phyloP scores from a whole-genome alignment of 2,329 filamentous ascomycete species.

The Colletotrichum higginsianum region DNA sequence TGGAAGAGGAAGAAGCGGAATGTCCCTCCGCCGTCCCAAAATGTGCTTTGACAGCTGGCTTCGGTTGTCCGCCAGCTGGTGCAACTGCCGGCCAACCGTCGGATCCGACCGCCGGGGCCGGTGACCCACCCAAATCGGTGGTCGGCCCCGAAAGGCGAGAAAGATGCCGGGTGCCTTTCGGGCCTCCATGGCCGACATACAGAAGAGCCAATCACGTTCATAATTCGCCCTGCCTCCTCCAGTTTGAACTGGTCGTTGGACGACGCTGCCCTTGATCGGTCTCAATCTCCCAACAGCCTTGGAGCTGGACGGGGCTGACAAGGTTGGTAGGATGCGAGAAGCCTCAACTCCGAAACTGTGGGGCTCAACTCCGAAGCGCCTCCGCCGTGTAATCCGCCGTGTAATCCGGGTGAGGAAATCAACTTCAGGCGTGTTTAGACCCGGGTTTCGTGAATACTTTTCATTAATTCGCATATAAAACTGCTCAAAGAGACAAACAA shows the following conservation, averaged over 20 bases:
- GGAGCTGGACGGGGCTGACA: too few relatives aligned
- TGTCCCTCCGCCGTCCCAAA: constrained; percentile 1
- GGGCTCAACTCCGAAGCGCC: constrained; percentile 28
- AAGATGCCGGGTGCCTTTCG: too few relatives aligned
- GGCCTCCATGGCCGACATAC: too few relatives aligned
- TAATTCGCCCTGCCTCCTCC: background rate
- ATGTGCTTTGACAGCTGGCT: fast-evolving
- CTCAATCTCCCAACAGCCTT: too few relatives aligned
- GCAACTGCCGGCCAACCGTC: fast-evolving
- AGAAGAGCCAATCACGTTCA: too few relatives aligned
- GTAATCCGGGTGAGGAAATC: background rate
- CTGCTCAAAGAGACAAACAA: too few relatives aligned
- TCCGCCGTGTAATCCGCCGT: constrained; percentile 1
- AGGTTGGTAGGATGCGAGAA: too few relatives aligned
- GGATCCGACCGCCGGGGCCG: too few relatives aligned
- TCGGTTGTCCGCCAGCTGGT: fast-evolving
- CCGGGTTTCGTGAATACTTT: too few relatives aligned
- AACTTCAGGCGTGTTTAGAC: background rate
- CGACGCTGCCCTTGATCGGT: background rate
- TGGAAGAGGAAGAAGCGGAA: background rate
- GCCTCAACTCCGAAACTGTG: constrained; percentile 32
- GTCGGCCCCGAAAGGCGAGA: too few relatives aligned
- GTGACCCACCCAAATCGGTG: too few relatives aligned
- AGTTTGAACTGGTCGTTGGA: background rate
- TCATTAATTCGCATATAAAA: background rate